Evolutionary conservation across 73 alveolate genomes (phyloP).

Genomic region (Tetrahymena borealis): DNA sequence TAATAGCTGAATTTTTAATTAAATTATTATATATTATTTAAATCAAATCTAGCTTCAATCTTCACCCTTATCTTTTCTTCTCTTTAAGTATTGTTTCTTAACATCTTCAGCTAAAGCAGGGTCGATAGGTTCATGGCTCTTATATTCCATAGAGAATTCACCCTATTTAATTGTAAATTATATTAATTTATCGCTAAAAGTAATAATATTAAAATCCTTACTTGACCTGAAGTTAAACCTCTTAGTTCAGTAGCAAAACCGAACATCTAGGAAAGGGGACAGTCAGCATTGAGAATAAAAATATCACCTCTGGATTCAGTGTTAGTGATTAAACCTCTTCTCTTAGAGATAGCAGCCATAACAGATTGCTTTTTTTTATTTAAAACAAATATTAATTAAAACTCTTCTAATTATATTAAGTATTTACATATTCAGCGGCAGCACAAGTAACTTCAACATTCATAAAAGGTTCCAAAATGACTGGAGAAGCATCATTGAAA

Average conservation of each 20-base stretch:
- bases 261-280: constrained; percentile 76
- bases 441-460: constrained; percentile 74
- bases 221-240: constrained; percentile 84
- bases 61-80: constrained; percentile 32
- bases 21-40: background rate
- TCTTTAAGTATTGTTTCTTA: constrained; percentile 43
- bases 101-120: constrained; percentile 54
- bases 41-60: background rate
- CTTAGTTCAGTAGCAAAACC: constrained; percentile 93
- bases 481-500: constrained; percentile 73
- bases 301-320: constrained; percentile 60
- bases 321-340: constrained; percentile 78
- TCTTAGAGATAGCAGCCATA: constrained; percentile 58
- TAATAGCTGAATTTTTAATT: background rate
- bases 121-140: constrained; percentile 65
- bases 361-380: constrained; percentile 36
- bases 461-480: constrained; percentile 90
- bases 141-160: constrained; percentile 91
- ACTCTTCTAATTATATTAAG: background rate
- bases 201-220: background rate
- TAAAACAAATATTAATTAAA: background rate
- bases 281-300: constrained; percentile 66
- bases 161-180: constrained; percentile 56
- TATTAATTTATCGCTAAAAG: background rate
- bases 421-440: constrained; percentile 5